Evolutionary conservation across 129 eudicot species (phyloP).

Genomic region (Gnaphalium uliginosum): DNA sequence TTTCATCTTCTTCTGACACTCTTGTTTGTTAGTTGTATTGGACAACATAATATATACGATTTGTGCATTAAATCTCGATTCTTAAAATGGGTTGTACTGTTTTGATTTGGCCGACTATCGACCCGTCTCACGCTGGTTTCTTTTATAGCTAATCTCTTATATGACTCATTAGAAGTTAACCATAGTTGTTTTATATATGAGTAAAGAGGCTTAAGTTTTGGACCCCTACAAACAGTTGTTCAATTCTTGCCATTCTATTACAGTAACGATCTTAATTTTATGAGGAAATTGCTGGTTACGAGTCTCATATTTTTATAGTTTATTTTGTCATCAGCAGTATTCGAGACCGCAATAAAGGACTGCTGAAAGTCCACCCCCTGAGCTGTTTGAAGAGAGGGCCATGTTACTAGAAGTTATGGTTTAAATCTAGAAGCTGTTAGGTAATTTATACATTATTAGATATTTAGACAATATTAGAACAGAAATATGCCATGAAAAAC

Average conservation of each 20-base stretch:
- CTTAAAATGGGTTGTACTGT: too few relatives aligned
- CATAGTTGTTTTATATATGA: too few relatives aligned
- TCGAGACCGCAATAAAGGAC: constrained; percentile 73
- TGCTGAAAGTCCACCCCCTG: constrained; percentile 74
- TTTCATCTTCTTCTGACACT: neutral
- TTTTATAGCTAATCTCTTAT: too few relatives aligned
- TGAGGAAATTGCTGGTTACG: neutral
- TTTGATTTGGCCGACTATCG: too few relatives aligned
- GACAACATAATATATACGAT: neutral
- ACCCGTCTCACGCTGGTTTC: too few relatives aligned
- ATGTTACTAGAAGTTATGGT: constrained; percentile 94
- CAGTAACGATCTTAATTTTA: neutral
- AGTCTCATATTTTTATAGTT: neutral
- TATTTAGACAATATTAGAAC: too few relatives aligned
- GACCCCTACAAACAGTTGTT: too few relatives aligned
- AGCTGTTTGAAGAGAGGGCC: constrained; percentile 80
- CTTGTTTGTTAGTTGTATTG: neutral
- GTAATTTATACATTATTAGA: neutral
- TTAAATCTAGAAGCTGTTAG: constrained; percentile 67
- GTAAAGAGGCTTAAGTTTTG: too few relatives aligned
- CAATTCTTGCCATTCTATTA: neutral
- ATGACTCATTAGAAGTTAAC: too few relatives aligned
- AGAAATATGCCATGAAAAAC: too few relatives aligned
- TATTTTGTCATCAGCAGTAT: constrained; percentile 41
- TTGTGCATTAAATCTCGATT: neutral